Base-by-base conservation (phyloP, 225 moss, liverwort and hornwort species). In the Physcomitrium patens region DNA sequence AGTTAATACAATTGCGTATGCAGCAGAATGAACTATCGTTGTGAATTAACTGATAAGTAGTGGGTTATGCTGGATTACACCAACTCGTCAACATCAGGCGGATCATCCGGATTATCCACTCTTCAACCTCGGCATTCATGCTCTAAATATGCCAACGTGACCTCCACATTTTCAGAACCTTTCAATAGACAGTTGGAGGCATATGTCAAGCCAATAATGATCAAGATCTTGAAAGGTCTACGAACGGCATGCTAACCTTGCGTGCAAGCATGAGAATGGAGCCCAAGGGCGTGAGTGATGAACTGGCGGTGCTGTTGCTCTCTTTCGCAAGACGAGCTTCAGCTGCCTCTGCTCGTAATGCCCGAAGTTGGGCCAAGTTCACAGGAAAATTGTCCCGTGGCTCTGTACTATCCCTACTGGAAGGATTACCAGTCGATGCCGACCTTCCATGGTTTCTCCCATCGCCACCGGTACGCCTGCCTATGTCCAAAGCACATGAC, bases 321-420 rank as follows among this genome's bases (percentile, higher is more conserved):
- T 88, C 92, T 72, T 87, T 87, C 56, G 82, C 81, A 60, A 90
- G 80, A 52, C 96, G 92, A 60, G 91, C 75, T 83, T 97, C 96
- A 49, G 96, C 96, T 17, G 96, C 96, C 80, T 90, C 92, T 10
- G 90, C 90, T 60, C 96, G 88, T 71, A 90, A 86, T 68, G 87
- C 81, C 47, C 96, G 85, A 76, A 97, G 94, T 69, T 97, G 91
- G 64, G 96, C 90, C 74, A 94, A 83, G 78, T 85, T 91, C 80
- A 90, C 80, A 12, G 90, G 90, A 60, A 80, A 71, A 69, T 63
- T 86, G 62, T 78, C 72, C 54, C 74, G 68, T 49, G 70, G 24
- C 37, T 80, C 80, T 63, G 73, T 47, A 24, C 23, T 72, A 53
- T 77, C 79, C 52, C 22, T 71, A 22, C 1, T 70, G 62, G 82